phyloP scores from a whole-genome alignment of 73 alveolate genomes.

The Durusdinium trenchii region DNA sequence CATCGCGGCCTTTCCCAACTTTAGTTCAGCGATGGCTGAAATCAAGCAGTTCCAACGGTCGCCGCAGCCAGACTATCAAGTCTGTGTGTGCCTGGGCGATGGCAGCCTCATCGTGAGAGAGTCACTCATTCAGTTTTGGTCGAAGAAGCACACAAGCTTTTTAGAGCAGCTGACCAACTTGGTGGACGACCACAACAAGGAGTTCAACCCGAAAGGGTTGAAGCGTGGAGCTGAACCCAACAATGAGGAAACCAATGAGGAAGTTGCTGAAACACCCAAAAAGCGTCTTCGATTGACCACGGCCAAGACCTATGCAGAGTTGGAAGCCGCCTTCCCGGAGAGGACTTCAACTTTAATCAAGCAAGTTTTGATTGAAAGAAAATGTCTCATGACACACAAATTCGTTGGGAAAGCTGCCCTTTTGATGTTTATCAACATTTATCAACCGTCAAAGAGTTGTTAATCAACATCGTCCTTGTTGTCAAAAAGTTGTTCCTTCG shows the following conservation, averaged over 20 bases:
- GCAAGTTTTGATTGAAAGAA: neutral
- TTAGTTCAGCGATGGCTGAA: neutral
- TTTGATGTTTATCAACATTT: neutral
- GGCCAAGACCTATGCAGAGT: neutral
- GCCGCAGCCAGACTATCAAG: neutral
- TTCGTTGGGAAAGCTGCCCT: too few relatives aligned
- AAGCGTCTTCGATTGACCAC: neutral
- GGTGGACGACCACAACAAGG: neutral
- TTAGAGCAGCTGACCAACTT: neutral
- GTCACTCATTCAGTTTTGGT: neutral
- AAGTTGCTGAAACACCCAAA: neutral
- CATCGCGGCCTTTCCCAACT: neutral
- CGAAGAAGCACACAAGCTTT: neutral
- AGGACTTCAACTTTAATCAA: neutral
- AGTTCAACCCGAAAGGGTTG: neutral
- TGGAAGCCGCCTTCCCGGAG: neutral
- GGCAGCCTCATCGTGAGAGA: neutral
- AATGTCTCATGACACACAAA: too few relatives aligned
- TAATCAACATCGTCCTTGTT: neutral
- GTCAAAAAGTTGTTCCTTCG: neutral
- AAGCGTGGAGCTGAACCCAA: neutral
- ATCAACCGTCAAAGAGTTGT: neutral
- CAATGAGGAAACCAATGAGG: neutral
- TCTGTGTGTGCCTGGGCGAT: neutral
- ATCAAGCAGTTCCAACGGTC: constrained; percentile 15